These are phyloP conservation scores for Quercus phellos DNA, from an alignment of 331 rosid genomes.

Conservation along the genomic window DNA sequence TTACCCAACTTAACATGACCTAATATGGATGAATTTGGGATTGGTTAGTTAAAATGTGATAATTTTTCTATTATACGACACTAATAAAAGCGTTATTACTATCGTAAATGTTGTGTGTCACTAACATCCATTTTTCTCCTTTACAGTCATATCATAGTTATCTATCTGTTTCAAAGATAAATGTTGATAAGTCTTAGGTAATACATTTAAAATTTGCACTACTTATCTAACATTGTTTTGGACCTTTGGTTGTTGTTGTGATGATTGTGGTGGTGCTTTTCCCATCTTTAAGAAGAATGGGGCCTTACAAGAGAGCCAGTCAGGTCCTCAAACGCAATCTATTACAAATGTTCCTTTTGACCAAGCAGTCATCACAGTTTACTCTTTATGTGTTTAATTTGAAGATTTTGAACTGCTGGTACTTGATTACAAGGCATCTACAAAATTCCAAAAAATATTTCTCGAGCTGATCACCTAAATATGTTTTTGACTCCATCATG, in stretches of 20 bases:
- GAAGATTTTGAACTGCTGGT: constrained; percentile 4
- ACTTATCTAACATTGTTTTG: no score
- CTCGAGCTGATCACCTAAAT: constrained; percentile 53
- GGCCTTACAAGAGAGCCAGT: not conserved
- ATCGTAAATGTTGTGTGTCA: no score
- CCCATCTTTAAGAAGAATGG: not conserved
- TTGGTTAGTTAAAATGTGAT: no score
- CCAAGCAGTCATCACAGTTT: not conserved
- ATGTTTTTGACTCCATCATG: constrained; percentile 37
- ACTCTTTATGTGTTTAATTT: constrained; percentile 15
- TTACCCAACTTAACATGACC: no score
- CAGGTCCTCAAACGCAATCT: not conserved
- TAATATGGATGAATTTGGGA: no score
- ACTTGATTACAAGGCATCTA: constrained; percentile 29
- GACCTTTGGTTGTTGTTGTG: no score
- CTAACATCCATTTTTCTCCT: no score
- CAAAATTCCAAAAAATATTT: not conserved
- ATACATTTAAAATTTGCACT: no score
- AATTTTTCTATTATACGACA: no score
- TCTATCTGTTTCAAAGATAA: not conserved
- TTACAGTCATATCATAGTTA: not conserved
- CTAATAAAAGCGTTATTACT: no score
- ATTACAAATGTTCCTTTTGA: not conserved
- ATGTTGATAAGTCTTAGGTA: no score
- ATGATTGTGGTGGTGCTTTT: not conserved